phyloP scores from a whole-genome alignment of 805 yeast genomes.

The Ogataea polymorpha region DNA sequence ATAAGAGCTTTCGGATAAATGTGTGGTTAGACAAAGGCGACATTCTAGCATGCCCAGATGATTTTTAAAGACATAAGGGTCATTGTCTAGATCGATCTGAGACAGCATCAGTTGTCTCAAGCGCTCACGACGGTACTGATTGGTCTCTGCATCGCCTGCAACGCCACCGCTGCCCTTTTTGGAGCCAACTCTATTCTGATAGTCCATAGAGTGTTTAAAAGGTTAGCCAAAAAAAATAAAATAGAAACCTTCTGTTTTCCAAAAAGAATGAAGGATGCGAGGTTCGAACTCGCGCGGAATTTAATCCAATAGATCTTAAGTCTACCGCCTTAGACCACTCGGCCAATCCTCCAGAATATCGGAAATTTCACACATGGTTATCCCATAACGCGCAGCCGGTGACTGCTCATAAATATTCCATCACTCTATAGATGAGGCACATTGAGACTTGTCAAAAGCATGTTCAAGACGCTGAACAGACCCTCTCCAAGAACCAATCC shows the following conservation, averaged over 20 bases:
- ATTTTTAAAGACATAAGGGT: conserved; percentile 82
- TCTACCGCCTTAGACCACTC: conserved; percentile 39
- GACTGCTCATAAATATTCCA: background rate
- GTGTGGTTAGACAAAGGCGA: conserved; percentile 77
- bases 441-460: conserved; percentile 69
- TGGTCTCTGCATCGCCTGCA: conserved; percentile 69
- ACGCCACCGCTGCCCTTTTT: conserved; percentile 90
- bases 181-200: conserved; percentile 84
- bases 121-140: conserved; percentile 65
- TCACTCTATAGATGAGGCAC: conserved; percentile 51
- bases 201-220: conserved; percentile 56
- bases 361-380: background rate
- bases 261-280: conserved; percentile 33
- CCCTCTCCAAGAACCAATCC: conserved; percentile 96
- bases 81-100: conserved; percentile 52
- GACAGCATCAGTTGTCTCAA: conserved; percentile 57
- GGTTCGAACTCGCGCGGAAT: conserved; percentile 39
- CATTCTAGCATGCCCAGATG: conserved; percentile 87
- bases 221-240: background rate
- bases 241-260: background rate
- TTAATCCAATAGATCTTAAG: conserved; percentile 36
- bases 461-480: conserved; percentile 73
- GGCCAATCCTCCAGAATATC: conserved; percentile 34
- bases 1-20: conserved; percentile 75
- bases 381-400: background rate